phyloP scores from a whole-genome alignment of 2,329 filamentous ascomycete species.

The Hypomyces rosellus region DNA sequence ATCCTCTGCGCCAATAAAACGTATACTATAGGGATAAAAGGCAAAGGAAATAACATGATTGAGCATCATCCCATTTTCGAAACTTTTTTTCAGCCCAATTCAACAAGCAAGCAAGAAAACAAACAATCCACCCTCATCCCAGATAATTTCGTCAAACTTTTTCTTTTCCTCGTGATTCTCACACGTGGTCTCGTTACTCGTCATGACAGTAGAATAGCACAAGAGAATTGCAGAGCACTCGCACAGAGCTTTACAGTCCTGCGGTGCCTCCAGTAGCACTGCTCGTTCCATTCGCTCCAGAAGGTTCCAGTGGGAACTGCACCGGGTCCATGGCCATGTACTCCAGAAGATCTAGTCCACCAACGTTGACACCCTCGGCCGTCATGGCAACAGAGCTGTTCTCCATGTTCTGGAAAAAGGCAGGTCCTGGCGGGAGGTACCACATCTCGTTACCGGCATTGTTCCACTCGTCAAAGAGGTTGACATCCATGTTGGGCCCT shows the following conservation, averaged over 20 bases:
- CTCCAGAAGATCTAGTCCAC: slow-evolving; percentile 59
- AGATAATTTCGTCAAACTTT: no score
- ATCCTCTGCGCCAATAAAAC: no score
- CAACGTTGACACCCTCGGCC: slow-evolving; percentile 60
- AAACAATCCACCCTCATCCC: no score
- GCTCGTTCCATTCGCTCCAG: slow-evolving; percentile 14
- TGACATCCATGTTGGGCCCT: slow-evolving; percentile 28
- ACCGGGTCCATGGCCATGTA: slow-evolving; percentile 58
- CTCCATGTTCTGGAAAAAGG: slow-evolving; percentile 59
- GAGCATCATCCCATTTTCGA: no score
- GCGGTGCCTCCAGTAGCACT: neutral
- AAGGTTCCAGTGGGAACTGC: slow-evolving; percentile 32
- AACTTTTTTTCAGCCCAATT: no score
- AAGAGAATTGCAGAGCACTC: no score
- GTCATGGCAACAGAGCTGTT: slow-evolving; percentile 59
- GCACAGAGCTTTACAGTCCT: no score
- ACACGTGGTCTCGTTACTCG: neutral
- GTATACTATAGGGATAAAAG: no score
- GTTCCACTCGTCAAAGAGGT: slow-evolving; percentile 50
- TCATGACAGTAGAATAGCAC: no score
- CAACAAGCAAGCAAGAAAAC: no score
- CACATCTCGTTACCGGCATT: slow-evolving; percentile 56
- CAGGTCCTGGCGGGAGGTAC: slow-evolving; percentile 58
- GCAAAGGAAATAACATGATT: no score
- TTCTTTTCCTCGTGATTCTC: no score